Evolutionary conservation across 116 monocot species (phyloP).

Genomic region (Papilionanthe hybrid): DNA sequence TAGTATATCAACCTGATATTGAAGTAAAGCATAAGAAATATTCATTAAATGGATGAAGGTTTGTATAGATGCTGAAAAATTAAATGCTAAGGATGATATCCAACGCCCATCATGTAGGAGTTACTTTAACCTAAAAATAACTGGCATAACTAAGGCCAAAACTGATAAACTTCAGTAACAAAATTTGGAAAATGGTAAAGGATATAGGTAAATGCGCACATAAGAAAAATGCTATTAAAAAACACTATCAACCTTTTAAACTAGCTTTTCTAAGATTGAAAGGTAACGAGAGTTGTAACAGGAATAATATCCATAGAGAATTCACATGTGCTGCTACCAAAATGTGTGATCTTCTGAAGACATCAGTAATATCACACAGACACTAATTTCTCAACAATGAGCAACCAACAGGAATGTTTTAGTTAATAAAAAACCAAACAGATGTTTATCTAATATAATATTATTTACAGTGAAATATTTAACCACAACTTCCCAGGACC

Average conservation of each 20-base stretch:
- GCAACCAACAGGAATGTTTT: not conserved
- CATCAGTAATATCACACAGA: not conserved
- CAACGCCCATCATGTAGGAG: not conserved
- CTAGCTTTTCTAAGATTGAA: not conserved
- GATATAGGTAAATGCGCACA: not conserved
- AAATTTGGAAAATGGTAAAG: not conserved
- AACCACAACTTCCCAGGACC: not conserved
- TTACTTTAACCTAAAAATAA: not conserved
- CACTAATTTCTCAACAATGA: constrained; percentile 4
- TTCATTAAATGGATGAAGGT: not conserved
- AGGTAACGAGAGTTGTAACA: not conserved
- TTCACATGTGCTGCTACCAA: not conserved
- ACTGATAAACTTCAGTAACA: not conserved
- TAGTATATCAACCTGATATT: not conserved
- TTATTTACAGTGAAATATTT: not conserved
- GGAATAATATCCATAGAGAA: not conserved
- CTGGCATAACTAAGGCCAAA: not conserved
- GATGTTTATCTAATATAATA: not conserved
- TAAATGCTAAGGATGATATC: not conserved
- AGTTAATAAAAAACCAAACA: not conserved
- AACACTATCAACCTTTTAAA: not conserved
- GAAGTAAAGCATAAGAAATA: not conserved
- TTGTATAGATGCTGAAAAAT: not conserved
- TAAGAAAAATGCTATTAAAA: not conserved
- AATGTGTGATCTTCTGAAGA: not conserved